Percentiles rank a stretch among this genome's conserved stretches.
Evolutionary conservation across 164 flowering plant species (phyloP).

Genomic region (grape (Vitis vinifera)): DNA sequence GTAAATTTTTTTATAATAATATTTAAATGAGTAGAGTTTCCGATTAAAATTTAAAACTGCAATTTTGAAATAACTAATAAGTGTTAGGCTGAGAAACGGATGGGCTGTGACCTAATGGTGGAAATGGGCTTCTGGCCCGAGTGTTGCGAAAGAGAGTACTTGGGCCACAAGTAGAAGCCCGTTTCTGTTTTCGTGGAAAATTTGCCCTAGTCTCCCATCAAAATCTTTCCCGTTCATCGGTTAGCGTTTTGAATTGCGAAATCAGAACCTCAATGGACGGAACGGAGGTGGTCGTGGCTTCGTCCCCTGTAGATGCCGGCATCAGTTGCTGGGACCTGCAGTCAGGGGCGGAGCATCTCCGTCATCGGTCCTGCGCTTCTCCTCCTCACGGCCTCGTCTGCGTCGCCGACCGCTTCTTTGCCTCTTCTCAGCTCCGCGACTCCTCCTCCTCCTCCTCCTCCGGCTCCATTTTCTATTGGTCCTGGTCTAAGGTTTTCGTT

Average conservation of each 20-base stretch:
- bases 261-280: slow-evolving; percentile 9
- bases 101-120: no score
- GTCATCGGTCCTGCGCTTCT: slow-evolving; percentile 39
- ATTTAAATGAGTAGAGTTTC: no score
- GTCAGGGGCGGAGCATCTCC: slow-evolving; percentile 41
- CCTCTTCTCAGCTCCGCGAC: slow-evolving; percentile 75
- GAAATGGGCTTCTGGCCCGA: no score
- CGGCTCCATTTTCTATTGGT: slow-evolving; percentile 77
- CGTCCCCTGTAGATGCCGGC: slow-evolving; percentile 45
- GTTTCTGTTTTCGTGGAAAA: no score
- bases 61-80: no score
- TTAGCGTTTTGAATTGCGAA: no score
- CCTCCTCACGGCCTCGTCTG: slow-evolving; percentile 50
- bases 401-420: slow-evolving; percentile 61
- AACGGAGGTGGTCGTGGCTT: slow-evolving; percentile 46
- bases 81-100: no score
- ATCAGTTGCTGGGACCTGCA: slow-evolving; percentile 47
- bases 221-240: not conserved
- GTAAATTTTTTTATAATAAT: no score
- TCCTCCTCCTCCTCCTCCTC: slow-evolving; percentile 56
- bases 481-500: slow-evolving; percentile 68
- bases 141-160: no score
- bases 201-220: no score
- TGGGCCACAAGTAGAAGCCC: no score
- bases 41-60: no score